These are phyloP conservation scores for Penicillium manginii DNA, from an alignment of 495 filamentous ascomycete genomes.

Conservation along the genomic window DNA sequence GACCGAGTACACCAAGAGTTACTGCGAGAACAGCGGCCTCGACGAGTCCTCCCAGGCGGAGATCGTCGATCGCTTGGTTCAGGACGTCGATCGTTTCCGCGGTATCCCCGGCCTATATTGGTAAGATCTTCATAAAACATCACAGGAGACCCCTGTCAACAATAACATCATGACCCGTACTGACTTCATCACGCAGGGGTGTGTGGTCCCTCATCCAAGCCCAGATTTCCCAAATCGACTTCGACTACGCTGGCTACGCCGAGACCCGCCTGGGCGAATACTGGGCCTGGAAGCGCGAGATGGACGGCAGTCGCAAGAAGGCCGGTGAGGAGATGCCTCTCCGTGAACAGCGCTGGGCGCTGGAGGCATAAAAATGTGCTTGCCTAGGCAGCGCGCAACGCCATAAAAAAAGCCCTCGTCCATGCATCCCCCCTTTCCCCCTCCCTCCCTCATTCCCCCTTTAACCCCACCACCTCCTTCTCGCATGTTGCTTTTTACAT, in stretches of 20 bases:
- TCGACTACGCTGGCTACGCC: constrained; percentile 93
- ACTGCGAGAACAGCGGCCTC: constrained; percentile 41
- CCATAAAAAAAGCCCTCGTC: not conserved
- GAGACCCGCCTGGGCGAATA: constrained; percentile 89
- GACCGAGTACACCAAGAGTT: constrained; percentile 70
- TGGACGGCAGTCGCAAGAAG: constrained; percentile 59
- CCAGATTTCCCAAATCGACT: constrained; percentile 93
- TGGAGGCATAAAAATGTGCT: constrained; percentile 41
- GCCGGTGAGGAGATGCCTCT: constrained; percentile 65
- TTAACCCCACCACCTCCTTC: not conserved
- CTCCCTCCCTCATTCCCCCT: not conserved
- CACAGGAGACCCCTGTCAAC: not conserved
- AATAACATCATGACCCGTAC: not conserved
- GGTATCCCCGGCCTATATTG: constrained; percentile 90
- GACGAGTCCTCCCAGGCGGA: constrained; percentile 56
- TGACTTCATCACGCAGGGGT: constrained; percentile 60
- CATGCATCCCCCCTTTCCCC: not conserved
- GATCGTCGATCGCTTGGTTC: constrained; percentile 66
- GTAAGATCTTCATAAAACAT: constrained; percentile 32
- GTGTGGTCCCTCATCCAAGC: constrained; percentile 98
- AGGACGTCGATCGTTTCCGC: constrained; percentile 84
- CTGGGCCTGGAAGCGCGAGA: constrained; percentile 87
- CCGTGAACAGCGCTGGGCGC: constrained; percentile 84
- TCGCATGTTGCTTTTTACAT: constrained; percentile 5
- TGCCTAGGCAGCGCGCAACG: not conserved